These are phyloP conservation scores for Aspergillus floridensis DNA, from an alignment of 2,329 filamentous ascomycete species.

Conservation along the genomic window DNA sequence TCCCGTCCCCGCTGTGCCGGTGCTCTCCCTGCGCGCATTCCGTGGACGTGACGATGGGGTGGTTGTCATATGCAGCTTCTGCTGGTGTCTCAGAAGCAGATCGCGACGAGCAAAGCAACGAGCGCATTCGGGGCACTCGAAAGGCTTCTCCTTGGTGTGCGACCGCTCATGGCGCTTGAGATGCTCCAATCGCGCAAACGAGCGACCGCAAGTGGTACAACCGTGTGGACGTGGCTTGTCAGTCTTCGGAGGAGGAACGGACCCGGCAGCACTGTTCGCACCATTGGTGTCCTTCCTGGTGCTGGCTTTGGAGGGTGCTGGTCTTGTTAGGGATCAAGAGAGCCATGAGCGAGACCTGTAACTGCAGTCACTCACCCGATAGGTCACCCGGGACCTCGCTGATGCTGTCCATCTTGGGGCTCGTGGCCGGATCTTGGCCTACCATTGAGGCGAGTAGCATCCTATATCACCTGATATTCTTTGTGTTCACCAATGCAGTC, in stretches of 20 bases:
- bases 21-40: conserved; percentile 81
- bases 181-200: conserved; percentile 92
- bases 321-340: conserved; percentile 22
- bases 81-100: conserved; percentile 88
- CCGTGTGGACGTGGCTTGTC: conserved; percentile 96
- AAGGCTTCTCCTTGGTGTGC: conserved; percentile 99
- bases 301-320: conserved; percentile 24
- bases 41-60: conserved; percentile 83
- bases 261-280: conserved; percentile 29
- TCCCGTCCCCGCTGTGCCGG: conserved; percentile 64
- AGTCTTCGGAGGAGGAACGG: conserved; percentile 76
- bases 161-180: conserved; percentile 95
- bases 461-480: conserved; percentile 16
- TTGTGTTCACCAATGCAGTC: conserved; percentile 1
- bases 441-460: conserved; percentile 42
- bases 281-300: conserved; percentile 31
- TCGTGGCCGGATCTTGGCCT: conserved; percentile 34
- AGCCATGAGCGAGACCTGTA: conserved; percentile 6
- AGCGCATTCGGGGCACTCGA: conserved; percentile 91
- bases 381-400: conserved; percentile 39
- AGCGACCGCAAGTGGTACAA: conserved; percentile 85
- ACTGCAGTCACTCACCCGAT: conserved; percentile 36
- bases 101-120: conserved; percentile 94
- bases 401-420: conserved; percentile 39
- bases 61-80: conserved; percentile 94